Base-by-base conservation (phyloP, 805 yeast genomes). In the Spathaspora passalidarum region DNA sequence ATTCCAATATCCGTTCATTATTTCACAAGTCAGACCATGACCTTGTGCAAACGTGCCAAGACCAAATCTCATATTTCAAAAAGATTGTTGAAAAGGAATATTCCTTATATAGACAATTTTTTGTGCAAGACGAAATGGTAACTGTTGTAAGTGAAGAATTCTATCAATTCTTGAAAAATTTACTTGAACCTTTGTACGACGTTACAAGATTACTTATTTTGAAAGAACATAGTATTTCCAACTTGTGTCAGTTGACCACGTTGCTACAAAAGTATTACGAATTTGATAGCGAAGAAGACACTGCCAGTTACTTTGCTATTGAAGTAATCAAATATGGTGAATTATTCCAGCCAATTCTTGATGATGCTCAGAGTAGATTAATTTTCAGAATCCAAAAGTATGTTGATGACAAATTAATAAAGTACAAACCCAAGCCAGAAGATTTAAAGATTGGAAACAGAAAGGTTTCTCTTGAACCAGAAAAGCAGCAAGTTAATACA, bases 141-240 rank as follows among this genome's bases (percentile, higher is more conserved):
- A 19, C 46, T 5, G 55, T 35, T 40, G 18, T 59, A 2, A 47
- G 34, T 16, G 35, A 38, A 11, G 66, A 76, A 57, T 47, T 87
- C 40, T 76, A 78, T 46, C 63, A 67, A 5, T 88, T 88, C 82
- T 77, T 86, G 49, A 78, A 76, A 39, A 74, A 72, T 19, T 55
- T 89, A 3, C 71, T 88, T 25, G 96, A 89, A 32, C 94, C 96
- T 0, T 65, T 91, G 20, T 86, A 90, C 56, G 92, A 87, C 51
- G 63, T 73, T 2, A 61, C 88, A 29, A 74, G 97, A 51, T 78
- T 81, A 47, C 72, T 76, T 40, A 79, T 89, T 1, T 70, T 90
- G 36, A 78, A 84, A 47, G 97, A 91, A 60, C 69, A 76, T 11
- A 82, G 81, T 51, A 82, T 92, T 21, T 71, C 75, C 19, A 73